A percentile compares a stretch with the other conserved stretches of the same genome.
phyloP scores from a whole-genome alignment of 2,329 filamentous ascomycete species.

The Metarhizium brunneum region DNA sequence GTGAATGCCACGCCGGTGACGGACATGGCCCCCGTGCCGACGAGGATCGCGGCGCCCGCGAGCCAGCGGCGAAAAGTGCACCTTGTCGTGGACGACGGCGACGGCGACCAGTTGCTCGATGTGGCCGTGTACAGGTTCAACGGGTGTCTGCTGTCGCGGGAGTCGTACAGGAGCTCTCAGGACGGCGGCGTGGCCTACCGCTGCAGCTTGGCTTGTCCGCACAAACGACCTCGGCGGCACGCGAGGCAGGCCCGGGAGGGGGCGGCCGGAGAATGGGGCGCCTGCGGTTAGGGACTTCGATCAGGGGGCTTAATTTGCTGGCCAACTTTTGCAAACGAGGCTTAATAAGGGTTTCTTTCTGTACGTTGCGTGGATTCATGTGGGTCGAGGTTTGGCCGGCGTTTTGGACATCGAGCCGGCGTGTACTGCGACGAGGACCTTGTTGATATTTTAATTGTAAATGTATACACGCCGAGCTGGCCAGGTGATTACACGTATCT shows the following conservation, averaged over 20 bases:
- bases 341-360: no score
- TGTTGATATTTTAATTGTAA: no score
- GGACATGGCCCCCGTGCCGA: background rate
- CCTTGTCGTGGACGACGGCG: background rate
- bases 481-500: no score
- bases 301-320: no score
- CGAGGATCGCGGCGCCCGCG: background rate
- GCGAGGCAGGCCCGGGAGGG: conserved; percentile 1
- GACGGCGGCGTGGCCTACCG: background rate
- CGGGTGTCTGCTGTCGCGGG: conserved; percentile 9
- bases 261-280: conserved; percentile 4
- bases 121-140: conserved; percentile 6
- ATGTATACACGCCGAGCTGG: no score
- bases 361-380: no score
- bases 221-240: background rate
- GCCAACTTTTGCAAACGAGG: no score
- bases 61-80: background rate
- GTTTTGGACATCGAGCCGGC: no score
- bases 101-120: background rate
- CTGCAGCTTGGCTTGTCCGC: conserved; percentile 6
- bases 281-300: background rate
- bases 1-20: conserved; percentile 1
- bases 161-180: background rate
- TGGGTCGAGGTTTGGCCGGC: no score
- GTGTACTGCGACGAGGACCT: no score